Base-by-base conservation (phyloP, 768 basidiomycete genomes). In the Phaeolepiota aurea region DNA sequence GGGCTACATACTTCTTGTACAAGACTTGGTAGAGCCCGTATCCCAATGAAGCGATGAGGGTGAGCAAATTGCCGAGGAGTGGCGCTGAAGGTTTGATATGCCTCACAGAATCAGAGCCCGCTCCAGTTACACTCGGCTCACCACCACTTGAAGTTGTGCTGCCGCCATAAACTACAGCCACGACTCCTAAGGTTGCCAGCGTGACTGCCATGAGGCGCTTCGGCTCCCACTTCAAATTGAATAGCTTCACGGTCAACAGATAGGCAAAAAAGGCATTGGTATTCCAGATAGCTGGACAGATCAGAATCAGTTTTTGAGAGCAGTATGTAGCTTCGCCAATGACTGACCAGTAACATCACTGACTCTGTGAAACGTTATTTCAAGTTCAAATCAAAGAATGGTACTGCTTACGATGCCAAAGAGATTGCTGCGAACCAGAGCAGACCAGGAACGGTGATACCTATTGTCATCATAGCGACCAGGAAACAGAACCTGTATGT, bases 251-350 rank as follows among this genome's bases (percentile, higher is more conserved):
- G n/a, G 82, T 76, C 56, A 97, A 76, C 19, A 90, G 56, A 55
- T 97, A 98, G 3, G 87, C 86, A 58, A 90, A 92, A 65, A 97
- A 92, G 1, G 87, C 83, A 51, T 86, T 87, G 5, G 85, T 81
- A 54, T 94, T 93, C 79, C 87, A 90, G 19, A 91, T 76, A 14
- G 79, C 78, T 65, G 31, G 37, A 22, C 23, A 37, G 21, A 19
- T 20, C n/a, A 38, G 15, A 23, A 15, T 40, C 10, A 31, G 11
- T 11, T 16, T 5, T 12, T 40, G 10, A 21, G n/a, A 22, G 13
- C 14, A 28, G 38, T 25, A 28, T 5, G 7, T 28, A 40, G 16
- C 11, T 38, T 30, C n/a, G 19, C 32, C 12, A 41, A 42, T 35
- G 59, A 21, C 64, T 56, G 50, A 68, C 73, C 74, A 23, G 89